A percentile compares a stretch with the other conserved stretches of the same genome.
These are phyloP conservation scores for Candida pseudoviswanathii DNA, from an alignment of 1,139 yeast genomes.

Conservation along the genomic window DNA sequence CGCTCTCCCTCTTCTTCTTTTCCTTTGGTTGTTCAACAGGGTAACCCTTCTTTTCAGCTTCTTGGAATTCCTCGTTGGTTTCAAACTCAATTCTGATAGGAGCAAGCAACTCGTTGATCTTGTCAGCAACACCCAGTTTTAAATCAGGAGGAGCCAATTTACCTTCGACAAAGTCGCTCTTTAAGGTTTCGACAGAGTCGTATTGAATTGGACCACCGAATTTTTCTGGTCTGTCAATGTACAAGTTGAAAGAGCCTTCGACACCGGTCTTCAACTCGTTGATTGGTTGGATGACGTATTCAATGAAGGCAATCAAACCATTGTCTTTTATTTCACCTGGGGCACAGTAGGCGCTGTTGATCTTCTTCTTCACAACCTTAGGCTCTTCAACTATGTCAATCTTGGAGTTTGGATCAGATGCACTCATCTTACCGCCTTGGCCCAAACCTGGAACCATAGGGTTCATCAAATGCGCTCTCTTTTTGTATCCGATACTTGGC, in stretches of 20 bases:
- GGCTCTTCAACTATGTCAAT: conserved; percentile 92
- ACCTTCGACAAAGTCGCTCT: conserved; percentile 69
- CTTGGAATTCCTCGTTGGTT: conserved; percentile 68
- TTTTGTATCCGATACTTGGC: conserved; percentile 85
- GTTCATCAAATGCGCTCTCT: conserved; percentile 98
- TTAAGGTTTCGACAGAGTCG: conserved; percentile 66
- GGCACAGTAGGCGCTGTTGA: conserved; percentile 90
- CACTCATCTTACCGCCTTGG: conserved; percentile 99
- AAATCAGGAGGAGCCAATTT: conserved; percentile 90
- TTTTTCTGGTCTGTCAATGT: conserved; percentile 89
- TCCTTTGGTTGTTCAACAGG: conserved; percentile 67
- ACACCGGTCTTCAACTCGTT: conserved; percentile 67
- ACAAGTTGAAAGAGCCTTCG: conserved; percentile 59
- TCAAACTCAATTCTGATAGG: conserved; percentile 80
- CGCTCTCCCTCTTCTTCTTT: conserved; percentile 73
- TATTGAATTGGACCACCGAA: conserved; percentile 92
- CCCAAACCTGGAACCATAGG: conserved; percentile 98
- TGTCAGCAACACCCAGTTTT: conserved; percentile 87
- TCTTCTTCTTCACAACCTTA: conserved; percentile 83
- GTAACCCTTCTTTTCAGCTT: conserved; percentile 76
- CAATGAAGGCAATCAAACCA: conserved; percentile 84
- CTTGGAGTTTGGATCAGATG: conserved; percentile 97
- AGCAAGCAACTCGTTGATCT: conserved; percentile 74
- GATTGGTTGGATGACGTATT: conserved; percentile 83
- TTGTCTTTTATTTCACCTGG: conserved; percentile 93